Evolutionary conservation across 2,329 filamentous ascomycete genomes (phyloP).

Genomic region (Pyrenophora seminiperda): DNA sequence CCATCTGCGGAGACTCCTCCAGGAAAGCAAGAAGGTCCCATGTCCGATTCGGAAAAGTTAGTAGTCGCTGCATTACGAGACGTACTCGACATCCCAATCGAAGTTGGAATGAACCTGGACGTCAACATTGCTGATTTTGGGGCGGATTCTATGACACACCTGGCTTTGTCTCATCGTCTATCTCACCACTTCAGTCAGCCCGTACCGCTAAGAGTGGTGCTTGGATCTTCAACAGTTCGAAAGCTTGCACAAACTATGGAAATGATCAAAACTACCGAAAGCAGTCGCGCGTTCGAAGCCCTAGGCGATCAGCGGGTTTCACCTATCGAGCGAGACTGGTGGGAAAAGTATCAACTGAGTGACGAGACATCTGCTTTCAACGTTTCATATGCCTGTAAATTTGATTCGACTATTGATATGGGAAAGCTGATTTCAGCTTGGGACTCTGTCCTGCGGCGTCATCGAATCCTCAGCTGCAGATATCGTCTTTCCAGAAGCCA

Average conservation of each 20-base stretch:
- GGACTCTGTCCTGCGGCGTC: constrained; percentile 24
- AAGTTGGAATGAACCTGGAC: constrained; percentile 2
- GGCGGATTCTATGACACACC: constrained; percentile 23
- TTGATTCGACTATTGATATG: constrained; percentile 15
- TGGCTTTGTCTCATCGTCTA: no score
- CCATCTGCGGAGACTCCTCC: no score
- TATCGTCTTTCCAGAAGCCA: not conserved
- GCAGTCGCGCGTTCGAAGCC: no score
- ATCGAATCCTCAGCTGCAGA: constrained; percentile 17
- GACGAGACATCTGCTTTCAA: constrained; percentile 33
- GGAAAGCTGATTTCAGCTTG: constrained; percentile 22
- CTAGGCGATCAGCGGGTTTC: constrained; percentile 2
- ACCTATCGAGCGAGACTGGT: constrained; percentile 29
- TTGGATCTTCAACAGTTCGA: no score
- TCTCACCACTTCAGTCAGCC: no score
- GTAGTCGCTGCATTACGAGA: not conserved
- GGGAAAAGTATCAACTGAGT: constrained; percentile 18
- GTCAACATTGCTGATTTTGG: constrained; percentile 36
- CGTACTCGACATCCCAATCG: constrained; percentile 4
- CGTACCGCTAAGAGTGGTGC: no score
- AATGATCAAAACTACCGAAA: not conserved
- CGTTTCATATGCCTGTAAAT: constrained; percentile 25
- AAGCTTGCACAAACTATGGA: constrained; percentile 5
- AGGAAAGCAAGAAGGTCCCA: constrained; percentile 1
- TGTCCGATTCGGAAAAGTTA: not conserved